phyloP scores from a whole-genome alignment of 108 stramenopile genomes.

The Licmophora abbreviata region DNA sequence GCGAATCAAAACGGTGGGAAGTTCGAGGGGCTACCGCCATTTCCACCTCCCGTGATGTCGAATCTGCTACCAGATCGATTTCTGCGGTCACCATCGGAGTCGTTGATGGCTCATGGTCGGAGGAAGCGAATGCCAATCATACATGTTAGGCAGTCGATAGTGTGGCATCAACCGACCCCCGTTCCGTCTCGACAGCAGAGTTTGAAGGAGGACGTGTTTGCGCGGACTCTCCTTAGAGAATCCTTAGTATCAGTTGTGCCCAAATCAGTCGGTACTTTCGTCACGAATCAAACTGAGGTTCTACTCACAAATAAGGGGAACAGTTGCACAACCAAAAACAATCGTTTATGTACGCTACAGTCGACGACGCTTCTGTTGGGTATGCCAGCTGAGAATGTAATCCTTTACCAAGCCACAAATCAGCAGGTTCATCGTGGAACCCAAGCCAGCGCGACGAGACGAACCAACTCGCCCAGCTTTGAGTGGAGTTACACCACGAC shows the following conservation, averaged over 20 bases:
- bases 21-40: constrained; percentile 37
- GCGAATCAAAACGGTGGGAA: constrained; percentile 13
- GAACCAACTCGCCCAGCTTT: constrained; percentile 4
- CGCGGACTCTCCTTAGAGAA: constrained; percentile 3
- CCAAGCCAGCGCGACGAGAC: background rate
- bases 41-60: constrained; percentile 62
- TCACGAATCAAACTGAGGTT: constrained; percentile 39
- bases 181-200: constrained; percentile 16
- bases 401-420: constrained; percentile 15
- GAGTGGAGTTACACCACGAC: constrained; percentile 35
- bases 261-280: constrained; percentile 68
- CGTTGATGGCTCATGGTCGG: constrained; percentile 15
- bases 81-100: constrained; percentile 22
- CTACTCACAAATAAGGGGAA: constrained; percentile 8
- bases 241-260: constrained; percentile 36
- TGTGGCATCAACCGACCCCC: constrained; percentile 20
- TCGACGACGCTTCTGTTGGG: constrained; percentile 58
- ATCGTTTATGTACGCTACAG: constrained; percentile 37
- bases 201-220: background rate
- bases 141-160: constrained; percentile 62
- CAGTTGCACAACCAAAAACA: constrained; percentile 3
- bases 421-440: background rate
- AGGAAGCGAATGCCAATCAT: constrained; percentile 37
- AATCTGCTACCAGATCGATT: too few relatives aligned
- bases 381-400: constrained; percentile 23